These are phyloP conservation scores for Neocatenulostroma microsporum DNA, from an alignment of 2,329 filamentous ascomycete species.

Conservation along the genomic window DNA sequence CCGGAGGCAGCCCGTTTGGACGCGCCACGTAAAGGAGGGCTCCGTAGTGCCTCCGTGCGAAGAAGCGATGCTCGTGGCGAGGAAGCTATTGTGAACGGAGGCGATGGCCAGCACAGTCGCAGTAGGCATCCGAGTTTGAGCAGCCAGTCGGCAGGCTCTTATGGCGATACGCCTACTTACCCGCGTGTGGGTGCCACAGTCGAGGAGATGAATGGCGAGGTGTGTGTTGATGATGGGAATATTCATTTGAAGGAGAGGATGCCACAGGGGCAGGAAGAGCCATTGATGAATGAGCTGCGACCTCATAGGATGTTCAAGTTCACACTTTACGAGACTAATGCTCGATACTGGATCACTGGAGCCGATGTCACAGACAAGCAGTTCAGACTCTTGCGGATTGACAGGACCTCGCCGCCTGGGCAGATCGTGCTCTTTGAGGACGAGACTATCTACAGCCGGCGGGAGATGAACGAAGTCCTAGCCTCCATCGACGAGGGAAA, in stretches of 20 bases:
- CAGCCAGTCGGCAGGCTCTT: conserved; percentile 9
- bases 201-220: conserved; percentile 19
- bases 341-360: conserved; percentile 88
- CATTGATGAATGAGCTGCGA: conserved; percentile 9
- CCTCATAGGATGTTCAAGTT: conserved; percentile 75
- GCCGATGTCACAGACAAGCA: conserved; percentile 81
- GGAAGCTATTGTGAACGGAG: neutral
- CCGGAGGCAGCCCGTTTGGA: conserved; percentile 11
- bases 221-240: conserved; percentile 13
- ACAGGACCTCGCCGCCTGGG: conserved; percentile 71
- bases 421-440: conserved; percentile 85
- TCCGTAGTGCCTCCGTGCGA: conserved; percentile 7
- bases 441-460: conserved; percentile 85
- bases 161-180: conserved; percentile 19
- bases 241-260: conserved; percentile 14
- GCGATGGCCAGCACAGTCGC: neutral
- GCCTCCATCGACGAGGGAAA: conserved; percentile 95
- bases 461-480: conserved; percentile 87
- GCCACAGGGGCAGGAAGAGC: conserved; percentile 1
- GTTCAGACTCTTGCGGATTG: conserved; percentile 90
- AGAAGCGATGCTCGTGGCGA: neutral
- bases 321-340: conserved; percentile 92
- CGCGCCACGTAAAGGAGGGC: neutral
- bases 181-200: conserved; percentile 23
- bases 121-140: conserved; percentile 10